Conservation (phyloP, 1,284 basidiomycete species). For the Apiotrichum montevideense region DNA sequence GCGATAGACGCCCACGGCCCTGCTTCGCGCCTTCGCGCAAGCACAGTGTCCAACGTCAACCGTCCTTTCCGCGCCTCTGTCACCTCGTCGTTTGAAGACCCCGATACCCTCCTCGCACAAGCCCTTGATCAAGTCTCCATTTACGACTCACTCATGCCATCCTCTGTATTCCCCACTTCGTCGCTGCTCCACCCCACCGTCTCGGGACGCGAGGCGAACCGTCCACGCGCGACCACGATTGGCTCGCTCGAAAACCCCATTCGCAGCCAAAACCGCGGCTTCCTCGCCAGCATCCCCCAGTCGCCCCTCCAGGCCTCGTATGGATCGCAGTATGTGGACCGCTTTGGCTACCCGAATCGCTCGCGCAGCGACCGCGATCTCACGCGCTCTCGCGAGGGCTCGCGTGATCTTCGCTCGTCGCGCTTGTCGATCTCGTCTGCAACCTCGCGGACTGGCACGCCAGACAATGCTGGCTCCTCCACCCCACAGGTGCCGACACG, state of each 20-base stretch:
- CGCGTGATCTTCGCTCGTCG: conserved; percentile 23
- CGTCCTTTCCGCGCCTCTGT: conserved; percentile 58
- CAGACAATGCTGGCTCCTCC: conserved; percentile 35
- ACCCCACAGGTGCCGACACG: conserved; percentile 77
- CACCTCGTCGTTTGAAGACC: conserved; percentile 59
- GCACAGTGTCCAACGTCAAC: conserved; percentile 69
- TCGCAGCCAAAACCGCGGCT: conserved; percentile 46
- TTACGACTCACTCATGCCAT: conserved; percentile 28
- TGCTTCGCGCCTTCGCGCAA: conserved; percentile 74
- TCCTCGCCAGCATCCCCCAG: conserved; percentile 49
- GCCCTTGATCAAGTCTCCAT: conserved; percentile 36
- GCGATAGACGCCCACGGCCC: conserved; percentile 63
- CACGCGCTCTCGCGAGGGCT: conserved; percentile 30
- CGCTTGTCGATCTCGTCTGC: conserved; percentile 38
- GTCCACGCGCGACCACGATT: conserved; percentile 85
- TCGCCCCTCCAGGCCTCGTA: conserved; percentile 31
- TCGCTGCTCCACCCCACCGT: conserved; percentile 16
- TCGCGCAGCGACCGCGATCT: conserved; percentile 31
- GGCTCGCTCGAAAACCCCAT: conserved; percentile 71
- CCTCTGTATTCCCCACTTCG: conserved; percentile 10
- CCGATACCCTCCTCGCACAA: conserved; percentile 45
- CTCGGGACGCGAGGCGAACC: conserved; percentile 43
- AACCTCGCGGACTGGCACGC: conserved; percentile 38
- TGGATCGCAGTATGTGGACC: conserved; percentile 2
- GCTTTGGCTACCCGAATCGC: conserved; percentile 30